Evolutionary conservation across 768 basidiomycete species (phyloP), one percentile per base, ranked within the genome.

Genomic region (Pluteus cervinus): DNA sequence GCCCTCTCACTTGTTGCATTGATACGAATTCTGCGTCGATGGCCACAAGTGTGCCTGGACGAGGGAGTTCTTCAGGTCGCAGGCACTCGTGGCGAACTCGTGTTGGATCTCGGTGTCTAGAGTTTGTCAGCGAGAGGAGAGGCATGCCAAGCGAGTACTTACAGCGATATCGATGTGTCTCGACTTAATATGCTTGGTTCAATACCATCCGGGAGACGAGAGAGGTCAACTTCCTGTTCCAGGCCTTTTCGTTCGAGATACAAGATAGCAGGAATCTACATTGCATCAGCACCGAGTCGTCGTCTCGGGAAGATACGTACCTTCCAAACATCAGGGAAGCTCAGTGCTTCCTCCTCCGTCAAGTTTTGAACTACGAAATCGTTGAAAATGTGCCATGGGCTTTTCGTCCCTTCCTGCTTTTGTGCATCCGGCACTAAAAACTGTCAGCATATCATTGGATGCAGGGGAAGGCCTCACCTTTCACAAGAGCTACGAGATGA

Each of bases 1-100:
- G 3, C 20, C 22, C 37, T 33, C 51, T 32, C 43, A 85, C 89
- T 68, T 92, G 88, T 57, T 98, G 92, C 76, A 99, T 86, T 4
- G 82, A 86, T 16, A 99, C 94, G 53, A 99, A 99, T 53, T 99
- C 94, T 2, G 94, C 93, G 51, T 99, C 96, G 44, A 99, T 97
- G 3, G 94, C 82, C 24, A 99, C 81, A 28, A 94, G 62, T 4
- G 85, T 93, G 9, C 91, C 96, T 4, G 84, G 81, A 39, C 62
- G 73, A 0, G 94, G 93, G 6, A 96, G 59, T 57, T 99, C 96
- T 11, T 81, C 75, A 14, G 65, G 63, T 10, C 64, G 60, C 20
- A 98, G 63, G 21, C 74, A 71, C 47, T 86, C 77, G 47, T 98
- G 96, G 53, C 83, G 87, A 51, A 93, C 78, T 43, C 75, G 57